Evolutionary conservation across 345 rosid genomes (phyloP).

Genomic region (Pistacia vera): DNA sequence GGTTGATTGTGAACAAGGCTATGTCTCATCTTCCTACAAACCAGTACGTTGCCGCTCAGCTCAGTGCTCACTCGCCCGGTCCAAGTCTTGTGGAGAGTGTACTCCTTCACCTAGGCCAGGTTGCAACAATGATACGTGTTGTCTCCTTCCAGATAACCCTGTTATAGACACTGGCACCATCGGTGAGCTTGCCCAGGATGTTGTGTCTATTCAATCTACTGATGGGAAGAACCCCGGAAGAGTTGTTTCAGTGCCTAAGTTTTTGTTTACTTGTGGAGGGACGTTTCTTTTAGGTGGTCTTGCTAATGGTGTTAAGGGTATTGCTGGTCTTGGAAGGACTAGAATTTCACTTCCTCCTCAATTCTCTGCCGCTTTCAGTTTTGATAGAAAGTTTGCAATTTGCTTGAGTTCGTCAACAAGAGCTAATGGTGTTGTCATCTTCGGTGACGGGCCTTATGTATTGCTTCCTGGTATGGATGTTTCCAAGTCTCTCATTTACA

Average conservation of each 20-base stretch:
- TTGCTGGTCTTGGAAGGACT: constrained; percentile 43
- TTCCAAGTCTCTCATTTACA: constrained; percentile 43
- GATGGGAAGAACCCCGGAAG: constrained; percentile 46
- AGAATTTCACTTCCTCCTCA: constrained; percentile 32
- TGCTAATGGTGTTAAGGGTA: constrained; percentile 33
- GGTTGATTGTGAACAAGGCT: constrained; percentile 49
- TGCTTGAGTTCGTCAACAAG: constrained; percentile 34
- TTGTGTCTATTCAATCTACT: constrained; percentile 39
- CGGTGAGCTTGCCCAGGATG: constrained; percentile 45
- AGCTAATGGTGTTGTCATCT: constrained; percentile 35
- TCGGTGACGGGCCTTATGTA: constrained; percentile 39
- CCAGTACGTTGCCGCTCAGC: constrained; percentile 39
- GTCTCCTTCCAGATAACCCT: constrained; percentile 38
- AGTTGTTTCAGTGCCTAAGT: constrained; percentile 28
- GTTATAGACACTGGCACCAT: constrained; percentile 13
- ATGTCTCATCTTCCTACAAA: constrained; percentile 45
- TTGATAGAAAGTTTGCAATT: constrained; percentile 31
- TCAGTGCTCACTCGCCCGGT: constrained; percentile 34
- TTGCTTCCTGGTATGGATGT: constrained; percentile 37
- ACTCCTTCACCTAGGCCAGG: constrained; percentile 40
- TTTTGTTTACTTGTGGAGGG: constrained; percentile 36
- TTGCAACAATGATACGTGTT: constrained; percentile 52
- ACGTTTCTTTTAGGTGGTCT: constrained; percentile 26
- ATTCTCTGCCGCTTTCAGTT: constrained; percentile 31
- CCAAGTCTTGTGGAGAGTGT: constrained; percentile 27